Conservation (phyloP, 23 red algal species). For the Cyanidiococcus yangmingshanensis region DNA sequence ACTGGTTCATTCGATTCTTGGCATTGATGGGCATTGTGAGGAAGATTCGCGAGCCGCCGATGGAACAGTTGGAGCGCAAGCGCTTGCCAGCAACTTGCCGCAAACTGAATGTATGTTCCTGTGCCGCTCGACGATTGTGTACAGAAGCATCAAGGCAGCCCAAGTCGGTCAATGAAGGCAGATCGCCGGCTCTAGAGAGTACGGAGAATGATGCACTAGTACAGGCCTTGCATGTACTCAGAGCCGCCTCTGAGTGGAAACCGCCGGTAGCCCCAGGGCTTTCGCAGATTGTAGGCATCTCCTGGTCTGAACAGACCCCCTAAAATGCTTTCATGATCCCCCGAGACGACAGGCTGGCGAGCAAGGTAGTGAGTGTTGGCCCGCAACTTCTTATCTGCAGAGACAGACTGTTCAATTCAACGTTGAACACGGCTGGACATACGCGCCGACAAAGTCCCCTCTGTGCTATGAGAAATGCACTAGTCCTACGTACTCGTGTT, state of each 20-base stretch:
- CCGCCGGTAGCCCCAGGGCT: neutral
- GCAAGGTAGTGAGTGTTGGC: no score
- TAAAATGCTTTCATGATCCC: no score
- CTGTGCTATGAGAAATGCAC: no score
- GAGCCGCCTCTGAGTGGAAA: neutral
- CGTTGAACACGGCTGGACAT: no score
- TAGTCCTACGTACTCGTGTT: no score
- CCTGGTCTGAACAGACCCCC: neutral
- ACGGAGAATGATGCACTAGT: neutral
- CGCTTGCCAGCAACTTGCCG: neutral
- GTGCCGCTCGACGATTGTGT: neutral
- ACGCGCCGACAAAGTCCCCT: no score
- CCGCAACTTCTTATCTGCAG: no score
- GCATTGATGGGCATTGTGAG: slow-evolving; percentile 1
- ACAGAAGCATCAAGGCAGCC: neutral
- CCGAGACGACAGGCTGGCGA: no score
- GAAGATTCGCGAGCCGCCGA: slow-evolving; percentile 4
- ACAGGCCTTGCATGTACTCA: neutral
- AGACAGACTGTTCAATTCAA: no score
- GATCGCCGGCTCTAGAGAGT: neutral
- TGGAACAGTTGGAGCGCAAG: neutral
- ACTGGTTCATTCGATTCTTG: slow-evolving; percentile 21
- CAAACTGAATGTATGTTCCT: neutral
- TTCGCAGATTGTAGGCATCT: neutral
- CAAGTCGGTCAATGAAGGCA: neutral